Evolutionary conservation across 352 stramenopile genomes (phyloP), one percentile per base, ranked within the genome.

Genomic region (Phytophthora citricola): DNA sequence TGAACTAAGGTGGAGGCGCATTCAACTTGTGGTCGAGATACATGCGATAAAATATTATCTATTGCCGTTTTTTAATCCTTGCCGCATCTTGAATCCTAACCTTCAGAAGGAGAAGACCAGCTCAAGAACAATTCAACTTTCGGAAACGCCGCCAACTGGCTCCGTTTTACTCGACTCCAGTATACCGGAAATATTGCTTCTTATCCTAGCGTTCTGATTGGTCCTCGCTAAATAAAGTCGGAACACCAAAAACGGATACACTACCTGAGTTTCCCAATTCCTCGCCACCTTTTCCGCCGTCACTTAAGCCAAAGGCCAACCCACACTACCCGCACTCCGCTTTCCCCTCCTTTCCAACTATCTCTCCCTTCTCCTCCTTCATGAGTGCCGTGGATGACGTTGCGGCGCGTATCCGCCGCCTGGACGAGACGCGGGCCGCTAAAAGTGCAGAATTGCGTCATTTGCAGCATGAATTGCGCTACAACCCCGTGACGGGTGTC

Each of bases 351-450:
- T 15, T 34, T 2, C n/a, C 12, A 32, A 3, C 22, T 11, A 10
- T 7, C 38, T 17, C n/a, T 32, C 32, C 22, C 9, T 3, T 22
- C 38, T 47, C 22, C 24, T 26, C 7, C 29, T n/a, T 3, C 22
- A 90, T 91, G 82, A 91, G 82, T 60, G 78, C 76, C 10, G 82
- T 91, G 36, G 82, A 91, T 47, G 81, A 91, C 68, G 78, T 89
- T n/a, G 80, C 77, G 17, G 75, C 61, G 43, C 82, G 78, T 22
- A 81, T 91, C 34, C 74, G 49, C 39, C 81, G 78, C 27, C 69
- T 91, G 34, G 75, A 91, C 22, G 77, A 83, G 39, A 62, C 69
- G 24, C 69, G 81, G 24, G 64, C 83, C 12, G n/a, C 66, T n/a
- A 85, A 81, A 43, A 66, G 44, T 15, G 63, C 72, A 27, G 66